Conservation (phyloP, 306 rosid genomes). For the Cicer arietinum region DNA sequence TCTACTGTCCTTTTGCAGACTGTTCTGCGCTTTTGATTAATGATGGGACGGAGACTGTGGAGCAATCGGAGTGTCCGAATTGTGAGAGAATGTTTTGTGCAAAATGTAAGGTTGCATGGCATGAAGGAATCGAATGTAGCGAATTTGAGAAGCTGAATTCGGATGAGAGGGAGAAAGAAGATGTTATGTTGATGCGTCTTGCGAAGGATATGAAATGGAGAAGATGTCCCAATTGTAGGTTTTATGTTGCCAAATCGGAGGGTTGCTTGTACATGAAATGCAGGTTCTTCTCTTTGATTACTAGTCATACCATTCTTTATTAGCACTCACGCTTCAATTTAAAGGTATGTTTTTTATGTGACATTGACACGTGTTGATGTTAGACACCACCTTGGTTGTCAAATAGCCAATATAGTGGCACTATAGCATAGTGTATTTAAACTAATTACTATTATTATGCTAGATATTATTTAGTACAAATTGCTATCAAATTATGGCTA, state of each 20-base stretch:
- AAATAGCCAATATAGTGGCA: too few species aligned
- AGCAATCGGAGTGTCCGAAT: slow-evolving; percentile 45
- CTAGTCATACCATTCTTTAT: not conserved
- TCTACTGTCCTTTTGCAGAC: slow-evolving; percentile 54
- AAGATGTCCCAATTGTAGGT: slow-evolving; percentile 49
- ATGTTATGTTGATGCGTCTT: slow-evolving; percentile 50
- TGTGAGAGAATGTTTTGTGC: slow-evolving; percentile 57
- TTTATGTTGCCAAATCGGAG: slow-evolving; percentile 46
- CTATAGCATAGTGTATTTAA: too few species aligned
- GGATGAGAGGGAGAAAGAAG: slow-evolving; percentile 50
- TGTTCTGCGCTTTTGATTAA: slow-evolving; percentile 51
- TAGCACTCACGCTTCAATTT: too few species aligned
- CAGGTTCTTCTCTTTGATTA: slow-evolving; percentile 44
- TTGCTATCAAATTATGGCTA: too few species aligned
- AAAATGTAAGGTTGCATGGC: slow-evolving; percentile 59
- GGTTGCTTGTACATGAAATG: slow-evolving; percentile 57
- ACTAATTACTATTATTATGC: too few species aligned
- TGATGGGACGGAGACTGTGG: slow-evolving; percentile 38
- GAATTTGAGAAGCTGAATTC: slow-evolving; percentile 51
- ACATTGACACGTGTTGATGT: too few species aligned
- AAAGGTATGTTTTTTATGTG: too few species aligned
- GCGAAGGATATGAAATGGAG: slow-evolving; percentile 48
- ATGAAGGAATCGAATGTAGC: slow-evolving; percentile 31
- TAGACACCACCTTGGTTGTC: too few species aligned
- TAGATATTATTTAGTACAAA: too few species aligned